These are phyloP conservation scores for Periconia macrospinosa DNA, from an alignment of 2,329 filamentous ascomycete genomes.

Conservation along the genomic window DNA sequence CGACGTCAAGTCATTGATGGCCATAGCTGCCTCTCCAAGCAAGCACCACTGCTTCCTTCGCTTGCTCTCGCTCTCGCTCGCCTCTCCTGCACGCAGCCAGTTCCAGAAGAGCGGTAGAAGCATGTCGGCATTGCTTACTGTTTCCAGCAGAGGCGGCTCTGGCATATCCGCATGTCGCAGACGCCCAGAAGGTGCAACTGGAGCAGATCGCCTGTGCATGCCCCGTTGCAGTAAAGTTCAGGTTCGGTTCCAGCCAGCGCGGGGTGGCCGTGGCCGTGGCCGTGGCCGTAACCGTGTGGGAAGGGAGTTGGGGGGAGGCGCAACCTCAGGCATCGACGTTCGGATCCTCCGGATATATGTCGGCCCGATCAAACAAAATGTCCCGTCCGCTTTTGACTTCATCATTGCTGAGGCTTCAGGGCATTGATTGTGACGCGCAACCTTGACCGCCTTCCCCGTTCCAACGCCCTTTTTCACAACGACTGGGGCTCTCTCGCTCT, in stretches of 20 bases:
- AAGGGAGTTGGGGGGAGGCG: too few relatives aligned
- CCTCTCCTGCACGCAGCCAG: not conserved
- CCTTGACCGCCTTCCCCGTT: not conserved
- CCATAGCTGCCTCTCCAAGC: too few relatives aligned
- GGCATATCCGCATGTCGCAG: not conserved
- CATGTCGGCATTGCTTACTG: not conserved
- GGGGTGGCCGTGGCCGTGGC: conserved; percentile 13
- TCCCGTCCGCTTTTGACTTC: not conserved
- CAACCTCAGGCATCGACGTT: too few relatives aligned
- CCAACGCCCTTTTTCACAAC: not conserved
- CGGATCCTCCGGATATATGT: not conserved
- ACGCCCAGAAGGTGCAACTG: not conserved
- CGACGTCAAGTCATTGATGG: not conserved
- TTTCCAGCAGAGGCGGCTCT: not conserved
- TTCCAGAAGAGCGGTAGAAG: not conserved
- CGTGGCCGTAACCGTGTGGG: too few relatives aligned
- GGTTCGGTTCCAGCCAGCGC: conserved; percentile 17
- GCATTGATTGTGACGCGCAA: too few relatives aligned
- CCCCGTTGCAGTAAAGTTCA: not conserved
- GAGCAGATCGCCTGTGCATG: not conserved
- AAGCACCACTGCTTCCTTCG: too few relatives aligned
- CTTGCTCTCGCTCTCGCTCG: too few relatives aligned
- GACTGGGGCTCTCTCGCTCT: not conserved
- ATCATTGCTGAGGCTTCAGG: conserved; percentile 3
- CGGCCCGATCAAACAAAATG: not conserved